Evolutionary conservation across 257 asterid genomes (phyloP).

Genomic region (Solanum chaucha): DNA sequence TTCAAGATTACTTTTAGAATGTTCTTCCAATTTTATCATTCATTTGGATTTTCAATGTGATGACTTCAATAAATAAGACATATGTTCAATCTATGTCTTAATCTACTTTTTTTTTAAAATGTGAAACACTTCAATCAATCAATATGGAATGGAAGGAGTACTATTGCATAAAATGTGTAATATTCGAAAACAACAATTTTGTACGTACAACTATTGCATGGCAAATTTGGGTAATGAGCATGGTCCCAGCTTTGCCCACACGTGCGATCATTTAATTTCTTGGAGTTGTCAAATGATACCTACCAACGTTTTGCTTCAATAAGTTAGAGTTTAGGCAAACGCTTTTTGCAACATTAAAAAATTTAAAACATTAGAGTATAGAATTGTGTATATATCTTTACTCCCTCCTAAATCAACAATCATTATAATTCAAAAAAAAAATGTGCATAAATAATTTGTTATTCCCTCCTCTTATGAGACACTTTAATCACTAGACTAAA

Average conservation of each 20-base stretch:
- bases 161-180: neutral
- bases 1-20: no score
- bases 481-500: no score
- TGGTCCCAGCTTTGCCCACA: neutral
- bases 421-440: neutral
- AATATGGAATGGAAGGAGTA: no score
- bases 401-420: neutral
- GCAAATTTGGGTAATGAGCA: neutral
- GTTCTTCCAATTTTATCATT: no score
- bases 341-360: neutral
- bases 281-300: neutral
- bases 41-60: no score
- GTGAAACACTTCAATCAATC: no score
- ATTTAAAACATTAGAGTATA: neutral
- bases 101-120: no score
- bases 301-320: neutral
- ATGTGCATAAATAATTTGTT: neutral
- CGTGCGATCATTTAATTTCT: constrained; percentile 14
- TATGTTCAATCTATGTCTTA: no score
- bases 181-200: neutral
- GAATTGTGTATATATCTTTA: neutral
- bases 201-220: neutral
- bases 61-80: no score
- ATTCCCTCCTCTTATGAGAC: no score
- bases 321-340: neutral